Conservation (phyloP, 2,329 filamentous ascomycete genomes). For the Pyricularia pennisetigena region DNA sequence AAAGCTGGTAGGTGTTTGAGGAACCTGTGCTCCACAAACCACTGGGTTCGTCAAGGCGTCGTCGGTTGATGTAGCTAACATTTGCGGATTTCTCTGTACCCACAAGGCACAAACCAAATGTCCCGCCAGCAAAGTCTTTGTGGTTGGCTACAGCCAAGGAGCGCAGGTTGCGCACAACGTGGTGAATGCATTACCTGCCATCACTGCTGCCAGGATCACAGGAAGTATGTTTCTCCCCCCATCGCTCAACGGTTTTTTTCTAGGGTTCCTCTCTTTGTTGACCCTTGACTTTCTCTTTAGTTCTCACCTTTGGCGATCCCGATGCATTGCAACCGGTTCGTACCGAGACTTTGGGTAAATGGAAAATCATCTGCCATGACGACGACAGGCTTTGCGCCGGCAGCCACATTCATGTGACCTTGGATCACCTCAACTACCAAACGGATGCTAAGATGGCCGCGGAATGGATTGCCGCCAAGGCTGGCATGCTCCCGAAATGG, state of each 20-base stretch:
- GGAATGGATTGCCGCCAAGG: no score
- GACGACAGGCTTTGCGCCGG: conserved; percentile 16
- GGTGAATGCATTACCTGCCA: not conserved
- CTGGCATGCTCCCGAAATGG: no score
- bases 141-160: conserved; percentile 20
- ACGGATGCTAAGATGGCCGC: not conserved
- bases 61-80: no score
- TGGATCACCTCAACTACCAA: not conserved
- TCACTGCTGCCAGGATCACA: not conserved
- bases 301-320: conserved; percentile 19
- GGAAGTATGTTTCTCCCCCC: not conserved
- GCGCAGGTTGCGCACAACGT: conserved; percentile 11
- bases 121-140: conserved; percentile 23
- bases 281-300: conserved; percentile 6
- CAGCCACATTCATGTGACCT: not conserved
- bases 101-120: conserved; percentile 12
- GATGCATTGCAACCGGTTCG: conserved; percentile 10
- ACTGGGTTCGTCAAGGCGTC: no score
- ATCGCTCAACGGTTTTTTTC: not conserved
- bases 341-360: conserved; percentile 8
- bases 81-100: no score
- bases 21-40: no score
- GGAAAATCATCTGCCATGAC: conserved; percentile 14
- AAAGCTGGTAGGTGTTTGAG: no score
- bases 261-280: not conserved